Base-by-base conservation (phyloP, 2,329 filamentous ascomycete species). In the Colletotrichum plurivorum region DNA sequence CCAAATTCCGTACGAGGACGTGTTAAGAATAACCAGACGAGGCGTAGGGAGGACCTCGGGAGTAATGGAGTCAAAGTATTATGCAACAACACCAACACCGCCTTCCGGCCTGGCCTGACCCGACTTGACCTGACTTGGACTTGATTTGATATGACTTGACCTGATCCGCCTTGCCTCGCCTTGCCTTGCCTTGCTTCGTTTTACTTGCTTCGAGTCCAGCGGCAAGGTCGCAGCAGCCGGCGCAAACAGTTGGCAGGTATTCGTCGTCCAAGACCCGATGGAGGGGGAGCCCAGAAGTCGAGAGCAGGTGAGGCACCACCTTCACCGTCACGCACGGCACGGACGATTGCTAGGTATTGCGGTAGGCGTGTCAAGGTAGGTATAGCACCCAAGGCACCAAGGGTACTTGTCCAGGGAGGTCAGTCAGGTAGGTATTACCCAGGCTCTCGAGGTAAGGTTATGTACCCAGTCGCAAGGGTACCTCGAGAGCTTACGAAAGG, bases 1-100 rank as follows among this genome's bases (percentile, higher is more conserved):
- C 66, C 66, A 63, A 61, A 66, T 67, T 39, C 61, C 51, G 62
- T 36, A 36, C n/a, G 36, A 66, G 51, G 63, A 54, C 66, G 55
- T 66, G 66, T 61, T 49, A 66, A 69, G 59, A 66, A 48, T 55
- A 69, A 10, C 31, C 8, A 36, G 31, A 10, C 31, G 31, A 10
- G 66, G 62, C 55, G 66, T 69, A 51, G 43, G 20, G 56, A 55
- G 62, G 43, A 48, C 22, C 22, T 25, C 22, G 22, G 22, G 22
- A 25, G 22, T 25, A 25, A 25, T 25, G 22, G 22, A 25, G 22
- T 25, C 22, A 10, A 10, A 36, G 31, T 36, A 36, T 36, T 36
- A 36, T 36, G 25, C 27, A 55, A 41, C 15, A n/a, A 15, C 20
- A 46, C 46, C 63, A 69, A 66, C 66, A 60, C 62, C 18, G 62